phyloP scores from a whole-genome alignment of 768 basidiomycete genomes.

The Russula virescens region DNA sequence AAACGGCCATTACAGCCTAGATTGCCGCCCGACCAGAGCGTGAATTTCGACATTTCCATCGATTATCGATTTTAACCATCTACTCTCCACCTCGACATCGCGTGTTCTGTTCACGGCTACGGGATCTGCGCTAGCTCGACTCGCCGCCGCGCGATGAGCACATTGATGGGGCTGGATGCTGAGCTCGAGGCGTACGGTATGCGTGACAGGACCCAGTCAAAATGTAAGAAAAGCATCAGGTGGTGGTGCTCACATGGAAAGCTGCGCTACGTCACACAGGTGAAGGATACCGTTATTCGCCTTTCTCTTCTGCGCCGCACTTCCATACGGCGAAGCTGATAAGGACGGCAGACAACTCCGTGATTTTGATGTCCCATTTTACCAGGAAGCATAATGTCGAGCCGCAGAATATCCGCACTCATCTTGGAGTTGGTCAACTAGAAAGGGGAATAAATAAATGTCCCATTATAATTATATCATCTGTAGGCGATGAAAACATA shows the following conservation, averaged over 20 bases:
- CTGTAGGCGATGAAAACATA: no score
- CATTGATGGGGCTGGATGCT: conserved; percentile 44
- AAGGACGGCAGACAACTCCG: conserved; percentile 51
- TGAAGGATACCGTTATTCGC: conserved; percentile 28
- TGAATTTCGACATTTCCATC: no score
- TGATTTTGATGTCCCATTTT: conserved; percentile 58
- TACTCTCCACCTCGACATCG: no score
- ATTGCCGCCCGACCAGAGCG: no score
- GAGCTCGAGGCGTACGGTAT: conserved; percentile 77
- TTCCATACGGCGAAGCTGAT: neutral
- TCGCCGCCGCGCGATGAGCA: conserved; percentile 43
- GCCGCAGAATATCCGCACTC: conserved; percentile 56
- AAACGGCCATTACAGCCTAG: no score
- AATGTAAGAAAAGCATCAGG: conserved; percentile 71
- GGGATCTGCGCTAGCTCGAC: conserved; percentile 45
- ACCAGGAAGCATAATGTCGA: conserved; percentile 56
- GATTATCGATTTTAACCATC: no score
- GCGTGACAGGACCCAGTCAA: conserved; percentile 79
- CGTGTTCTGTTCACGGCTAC: no score
- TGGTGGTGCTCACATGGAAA: conserved; percentile 71
- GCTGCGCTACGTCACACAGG: conserved; percentile 87
- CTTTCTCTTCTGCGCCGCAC: neutral
- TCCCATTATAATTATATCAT: no score
- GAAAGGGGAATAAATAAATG: no score
- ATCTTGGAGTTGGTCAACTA: conserved; percentile 59